These are phyloP conservation scores for Hericium alpestre DNA, from an alignment of 768 basidiomycete species.

Conservation along the genomic window DNA sequence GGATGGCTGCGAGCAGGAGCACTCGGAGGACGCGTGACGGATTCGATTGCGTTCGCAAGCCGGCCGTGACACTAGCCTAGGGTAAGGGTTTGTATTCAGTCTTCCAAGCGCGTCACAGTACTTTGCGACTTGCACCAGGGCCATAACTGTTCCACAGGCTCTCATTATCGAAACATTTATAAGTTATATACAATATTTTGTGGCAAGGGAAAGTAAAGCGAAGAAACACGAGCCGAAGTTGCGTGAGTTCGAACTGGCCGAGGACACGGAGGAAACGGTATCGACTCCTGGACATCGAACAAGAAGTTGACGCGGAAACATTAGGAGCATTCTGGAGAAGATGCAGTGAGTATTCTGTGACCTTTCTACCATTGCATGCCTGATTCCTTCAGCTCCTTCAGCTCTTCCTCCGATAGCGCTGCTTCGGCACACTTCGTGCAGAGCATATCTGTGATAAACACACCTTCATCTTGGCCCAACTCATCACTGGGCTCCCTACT, in stretches of 20 bases:
- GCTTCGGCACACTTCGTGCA: conserved; percentile 52
- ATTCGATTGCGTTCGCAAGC: background rate
- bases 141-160: too few relatives aligned
- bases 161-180: conserved; percentile 19
- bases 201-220: background rate
- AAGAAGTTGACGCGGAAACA: too few relatives aligned
- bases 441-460: conserved; percentile 61
- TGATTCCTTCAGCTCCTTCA: background rate
- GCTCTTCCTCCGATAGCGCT: conserved; percentile 39
- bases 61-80: background rate
- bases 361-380: background rate
- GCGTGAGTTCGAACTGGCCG: conserved; percentile 42
- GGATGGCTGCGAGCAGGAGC: too few relatives aligned
- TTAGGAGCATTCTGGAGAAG: conserved; percentile 50
- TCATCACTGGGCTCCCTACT: too few relatives aligned
- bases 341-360: conserved; percentile 29
- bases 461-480: background rate
- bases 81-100: background rate
- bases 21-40: background rate
- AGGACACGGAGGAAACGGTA: conserved; percentile 74
- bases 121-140: too few relatives aligned
- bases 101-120: too few relatives aligned
- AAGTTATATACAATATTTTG: background rate
- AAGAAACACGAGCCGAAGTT: conserved; percentile 18
- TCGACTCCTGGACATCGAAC: conserved; percentile 35